Evolutionary conservation across 345 rosid genomes (phyloP), one percentile per base, ranked within the genome.

Genomic region (Eucalyptus globulus): DNA sequence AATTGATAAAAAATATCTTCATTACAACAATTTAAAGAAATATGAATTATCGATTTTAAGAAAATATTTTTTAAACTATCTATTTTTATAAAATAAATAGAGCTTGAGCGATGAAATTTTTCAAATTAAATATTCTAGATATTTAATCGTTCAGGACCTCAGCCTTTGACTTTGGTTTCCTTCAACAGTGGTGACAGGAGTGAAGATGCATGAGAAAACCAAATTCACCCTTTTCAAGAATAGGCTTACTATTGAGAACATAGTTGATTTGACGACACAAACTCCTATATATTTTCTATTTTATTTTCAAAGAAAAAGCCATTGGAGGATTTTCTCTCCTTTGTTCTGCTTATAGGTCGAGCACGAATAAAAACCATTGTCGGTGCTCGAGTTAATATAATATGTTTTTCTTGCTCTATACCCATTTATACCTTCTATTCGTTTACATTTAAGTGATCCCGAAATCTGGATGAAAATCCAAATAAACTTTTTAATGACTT

Each of bases 21-120:
- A 14, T n/a, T 1, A n/a, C 0, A 65, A 65, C 17, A 14, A n/a
- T n/a, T 65, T 14, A 11, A 27, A 62, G 15, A 0, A 7, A 65
- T n/a, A 65, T 65, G 2, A n/a, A 31, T 4, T 14, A n/a, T 2
- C 9, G 0, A 4, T 14, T n/a, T 65, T 24, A 24, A 10, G 1
- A 1, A n/a, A 65, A n/a, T 14, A 2, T 14, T 4, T n/a, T 14
- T 65, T n/a, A 14, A 65, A n/a, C 0, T n/a, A 65, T 65, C 0
- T 65, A n/a, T n/a, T 65, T 56, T 0, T 53, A 53, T 0, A 53
- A 53, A 19, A 53, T 53, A 53, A 19, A 53, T 24, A 56, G 62
- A 56, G 62, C 62, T 4, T 56, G 29, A 62, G 19, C 19, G 76
- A n/a, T 7, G 21, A n/a, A n/a, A n/a, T 4, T 14, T 72, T 34